Percentiles rank a stretch among this genome's conserved stretches.
These are phyloP conservation scores for Pythium brachiatum DNA, from an alignment of 352 stramenopile species.

Conservation along the genomic window DNA sequence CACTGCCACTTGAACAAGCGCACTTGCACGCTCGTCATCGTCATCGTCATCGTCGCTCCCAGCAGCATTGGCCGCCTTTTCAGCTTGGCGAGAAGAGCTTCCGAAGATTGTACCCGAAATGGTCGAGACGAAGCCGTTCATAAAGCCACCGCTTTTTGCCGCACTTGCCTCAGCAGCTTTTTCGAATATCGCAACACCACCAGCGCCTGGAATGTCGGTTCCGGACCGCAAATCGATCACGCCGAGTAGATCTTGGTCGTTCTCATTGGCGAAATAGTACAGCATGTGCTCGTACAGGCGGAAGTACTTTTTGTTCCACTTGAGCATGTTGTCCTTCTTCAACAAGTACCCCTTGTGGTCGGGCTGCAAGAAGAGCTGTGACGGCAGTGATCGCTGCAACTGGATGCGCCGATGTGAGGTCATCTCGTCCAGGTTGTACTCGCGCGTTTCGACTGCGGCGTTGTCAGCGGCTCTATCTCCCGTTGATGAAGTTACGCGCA, in stretches of 20 bases:
- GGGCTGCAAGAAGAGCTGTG: conserved; percentile 72
- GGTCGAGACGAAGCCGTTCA: conserved; percentile 80
- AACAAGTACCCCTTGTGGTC: conserved; percentile 79
- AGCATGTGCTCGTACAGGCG: conserved; percentile 85
- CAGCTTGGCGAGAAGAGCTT: conserved; percentile 45
- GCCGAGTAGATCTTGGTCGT: conserved; percentile 78
- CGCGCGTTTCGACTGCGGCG: conserved; percentile 78
- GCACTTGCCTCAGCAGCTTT: conserved; percentile 52
- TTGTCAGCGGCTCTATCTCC: conserved; percentile 56
- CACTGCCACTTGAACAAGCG: conserved; percentile 64
- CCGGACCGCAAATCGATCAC: conserved; percentile 78
- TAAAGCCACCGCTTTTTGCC: conserved; percentile 53
- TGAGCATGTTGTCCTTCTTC: conserved; percentile 88
- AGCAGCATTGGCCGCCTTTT: conserved; percentile 33
- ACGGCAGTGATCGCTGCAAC: conserved; percentile 77
- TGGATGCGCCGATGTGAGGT: conserved; percentile 71
- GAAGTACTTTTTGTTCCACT: conserved; percentile 90
- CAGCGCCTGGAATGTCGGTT: conserved; percentile 64
- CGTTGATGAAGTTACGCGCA: conserved; percentile 81
- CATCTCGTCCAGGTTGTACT: conserved; percentile 90
- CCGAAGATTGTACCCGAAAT: conserved; percentile 79
- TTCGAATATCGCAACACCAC: conserved; percentile 81
- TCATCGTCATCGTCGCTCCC: conserved; percentile 51
- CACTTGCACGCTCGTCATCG: conserved; percentile 47
- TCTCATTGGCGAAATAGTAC: conserved; percentile 87